Conservation (phyloP, 2,329 filamentous ascomycete species). For the Aspergillus eucalypticola region DNA sequence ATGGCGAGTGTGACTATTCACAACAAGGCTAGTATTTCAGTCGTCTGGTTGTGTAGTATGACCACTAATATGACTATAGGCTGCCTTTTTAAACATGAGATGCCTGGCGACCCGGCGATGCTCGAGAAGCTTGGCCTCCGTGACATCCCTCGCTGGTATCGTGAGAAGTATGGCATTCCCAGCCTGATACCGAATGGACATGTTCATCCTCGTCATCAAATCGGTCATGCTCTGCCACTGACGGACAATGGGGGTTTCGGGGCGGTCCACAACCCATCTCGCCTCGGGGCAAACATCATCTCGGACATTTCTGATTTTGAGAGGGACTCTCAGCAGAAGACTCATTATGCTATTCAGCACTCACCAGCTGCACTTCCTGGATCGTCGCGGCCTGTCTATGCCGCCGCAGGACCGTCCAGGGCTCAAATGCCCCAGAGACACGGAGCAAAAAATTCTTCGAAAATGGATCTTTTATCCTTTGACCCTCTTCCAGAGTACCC, state of each 20-base stretch:
- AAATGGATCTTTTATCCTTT: conserved; percentile 26
- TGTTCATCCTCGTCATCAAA: conserved; percentile 19
- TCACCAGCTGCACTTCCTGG: conserved; percentile 5
- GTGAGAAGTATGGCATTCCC: conserved; percentile 45
- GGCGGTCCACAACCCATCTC: conserved; percentile 21
- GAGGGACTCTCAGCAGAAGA: conserved; percentile 15
- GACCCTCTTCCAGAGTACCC: conserved; percentile 21
- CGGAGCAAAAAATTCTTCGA: conserved; percentile 17
- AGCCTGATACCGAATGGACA: conserved; percentile 29
- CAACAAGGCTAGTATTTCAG: conserved; percentile 61
- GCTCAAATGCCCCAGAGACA: conserved; percentile 17
- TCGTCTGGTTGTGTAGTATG: not conserved
- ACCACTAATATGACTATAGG: conserved; percentile 40
- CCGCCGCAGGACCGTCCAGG: not conserved
- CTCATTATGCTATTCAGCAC: conserved; percentile 15
- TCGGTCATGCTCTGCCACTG: conserved; percentile 12
- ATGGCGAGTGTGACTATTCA: conserved; percentile 79
- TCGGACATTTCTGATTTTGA: conserved; percentile 15
- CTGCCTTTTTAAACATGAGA: conserved; percentile 87
- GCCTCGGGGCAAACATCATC: conserved; percentile 15
- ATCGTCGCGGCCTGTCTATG: conserved; percentile 11
- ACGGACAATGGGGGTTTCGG: conserved; percentile 22
- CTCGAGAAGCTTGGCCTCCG: conserved; percentile 69
- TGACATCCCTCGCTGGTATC: conserved; percentile 58
- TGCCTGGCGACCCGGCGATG: conserved; percentile 69